Evolutionary conservation across 345 rosid species (phyloP).

Genomic region (Eucalyptus cloeziana): DNA sequence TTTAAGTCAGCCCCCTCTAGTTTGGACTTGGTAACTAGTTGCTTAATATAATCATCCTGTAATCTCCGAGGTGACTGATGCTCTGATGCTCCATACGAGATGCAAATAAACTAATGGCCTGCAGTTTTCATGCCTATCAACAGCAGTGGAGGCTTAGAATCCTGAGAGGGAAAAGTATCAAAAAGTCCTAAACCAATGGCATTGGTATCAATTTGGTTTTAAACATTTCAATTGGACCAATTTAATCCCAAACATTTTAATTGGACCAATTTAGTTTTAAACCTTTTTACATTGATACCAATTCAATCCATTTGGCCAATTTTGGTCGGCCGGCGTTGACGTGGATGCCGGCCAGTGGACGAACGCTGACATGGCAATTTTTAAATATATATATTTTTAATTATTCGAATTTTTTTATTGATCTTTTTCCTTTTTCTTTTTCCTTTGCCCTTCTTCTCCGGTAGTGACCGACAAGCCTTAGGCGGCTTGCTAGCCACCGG

Average conservation of each 20-base stretch:
- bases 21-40: background rate
- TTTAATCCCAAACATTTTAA: too few species aligned
- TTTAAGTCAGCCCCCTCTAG: background rate
- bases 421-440: accelerated
- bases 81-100: background rate
- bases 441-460: too few species aligned
- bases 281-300: accelerated
- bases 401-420: accelerated
- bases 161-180: background rate
- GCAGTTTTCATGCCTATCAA: background rate
- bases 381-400: too few species aligned
- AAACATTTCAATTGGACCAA: too few species aligned
- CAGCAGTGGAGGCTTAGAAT: background rate
- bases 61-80: accelerated
- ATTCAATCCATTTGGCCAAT: accelerated
- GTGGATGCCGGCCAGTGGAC: accelerated
- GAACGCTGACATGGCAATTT: accelerated
- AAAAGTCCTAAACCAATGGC: accelerated
- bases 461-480: accelerated
- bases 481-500: accelerated
- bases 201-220: accelerated
- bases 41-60: background rate
- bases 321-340: accelerated
- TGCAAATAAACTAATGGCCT: background rate
- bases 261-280: accelerated